Evolutionary conservation across 495 filamentous ascomycete genomes (phyloP).

Genomic region (Xylaria palmicola): DNA sequence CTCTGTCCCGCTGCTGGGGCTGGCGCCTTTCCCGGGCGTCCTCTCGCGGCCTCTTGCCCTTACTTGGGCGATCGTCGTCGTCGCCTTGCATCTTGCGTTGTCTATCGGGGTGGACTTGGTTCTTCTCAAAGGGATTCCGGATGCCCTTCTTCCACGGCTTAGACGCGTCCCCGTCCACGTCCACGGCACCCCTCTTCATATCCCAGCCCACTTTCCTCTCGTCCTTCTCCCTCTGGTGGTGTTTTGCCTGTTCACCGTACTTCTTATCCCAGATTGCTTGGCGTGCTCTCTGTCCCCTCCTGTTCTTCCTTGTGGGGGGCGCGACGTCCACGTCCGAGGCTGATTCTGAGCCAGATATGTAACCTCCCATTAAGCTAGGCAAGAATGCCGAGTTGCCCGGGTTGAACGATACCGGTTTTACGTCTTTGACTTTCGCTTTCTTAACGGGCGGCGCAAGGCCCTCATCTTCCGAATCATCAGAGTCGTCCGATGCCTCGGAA

Average conservation of each 20-base stretch:
- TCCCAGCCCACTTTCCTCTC: conserved; percentile 55
- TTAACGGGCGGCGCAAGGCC: conserved; percentile 42
- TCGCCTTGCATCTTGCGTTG: conserved; percentile 21
- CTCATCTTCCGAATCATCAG: conserved; percentile 22
- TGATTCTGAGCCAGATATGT: conserved; percentile 84
- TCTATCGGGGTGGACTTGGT: conserved; percentile 25
- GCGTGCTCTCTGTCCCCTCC: conserved; percentile 83
- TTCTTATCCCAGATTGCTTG: conserved; percentile 92
- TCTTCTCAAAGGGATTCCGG: conserved; percentile 28
- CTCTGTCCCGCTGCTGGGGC: conserved; percentile 14
- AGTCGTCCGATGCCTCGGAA: conserved; percentile 20
- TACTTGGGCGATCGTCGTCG: conserved; percentile 3
- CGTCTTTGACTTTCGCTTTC: conserved; percentile 30
- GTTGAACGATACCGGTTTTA: conserved; percentile 19
- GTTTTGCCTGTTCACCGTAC: conserved; percentile 73
- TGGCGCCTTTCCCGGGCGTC: conserved; percentile 14
- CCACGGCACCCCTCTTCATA: conserved; percentile 45
- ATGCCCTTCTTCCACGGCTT: conserved; percentile 50
- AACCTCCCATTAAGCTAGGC: conserved; percentile 85
- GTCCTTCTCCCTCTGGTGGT: conserved; percentile 54
- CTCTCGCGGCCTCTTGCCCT: neutral
- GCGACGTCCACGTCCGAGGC: conserved; percentile 53
- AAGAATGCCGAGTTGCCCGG: conserved; percentile 67
- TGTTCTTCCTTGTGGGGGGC: conserved; percentile 64
- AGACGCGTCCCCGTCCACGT: conserved; percentile 22